Conservation (phyloP, 139 green algal species). For the Chlamydomonas sp. region DNA sequence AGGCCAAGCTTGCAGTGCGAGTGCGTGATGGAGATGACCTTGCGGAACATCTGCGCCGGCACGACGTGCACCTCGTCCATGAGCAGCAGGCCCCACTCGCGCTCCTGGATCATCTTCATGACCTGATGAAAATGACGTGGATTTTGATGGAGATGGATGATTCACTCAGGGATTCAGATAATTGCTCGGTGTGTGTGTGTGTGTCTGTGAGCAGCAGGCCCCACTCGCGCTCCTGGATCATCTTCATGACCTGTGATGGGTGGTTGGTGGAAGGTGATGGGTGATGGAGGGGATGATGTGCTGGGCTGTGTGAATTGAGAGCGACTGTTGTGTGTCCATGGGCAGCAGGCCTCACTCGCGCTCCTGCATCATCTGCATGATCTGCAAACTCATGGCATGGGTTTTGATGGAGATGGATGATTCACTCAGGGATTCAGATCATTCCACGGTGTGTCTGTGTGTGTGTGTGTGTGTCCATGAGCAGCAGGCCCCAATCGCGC, state of each 20-base stretch:
- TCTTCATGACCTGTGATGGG: background rate
- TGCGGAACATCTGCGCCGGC: constrained; percentile 92
- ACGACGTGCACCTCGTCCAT: constrained; percentile 99
- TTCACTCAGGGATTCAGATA: too few species aligned
- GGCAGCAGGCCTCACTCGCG: constrained; percentile 95
- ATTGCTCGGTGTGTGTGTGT: too few species aligned
- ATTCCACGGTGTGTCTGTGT: too few species aligned
- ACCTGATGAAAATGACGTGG: constrained; percentile 2
- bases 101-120: constrained; percentile 48
- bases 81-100: constrained; percentile 95
- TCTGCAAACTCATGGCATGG: background rate
- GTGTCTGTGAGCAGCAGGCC: too few species aligned
- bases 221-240: constrained; percentile 85
- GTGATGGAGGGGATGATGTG: too few species aligned
- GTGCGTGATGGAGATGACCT: constrained; percentile 88
- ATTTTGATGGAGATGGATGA: background rate
- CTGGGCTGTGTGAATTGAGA: too few species aligned
- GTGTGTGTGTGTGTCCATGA: too few species aligned
- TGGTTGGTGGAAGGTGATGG: background rate
- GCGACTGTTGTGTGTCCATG: too few species aligned
- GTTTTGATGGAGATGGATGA: background rate
- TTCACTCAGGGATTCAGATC: too few species aligned
- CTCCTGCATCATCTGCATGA: constrained; percentile 47
- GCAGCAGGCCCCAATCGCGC: constrained; percentile 93
- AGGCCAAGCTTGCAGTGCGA: constrained; percentile 96